Evolutionary conservation across 495 filamentous ascomycete species (phyloP).

Genomic region (Talaromyces wortmannii): DNA sequence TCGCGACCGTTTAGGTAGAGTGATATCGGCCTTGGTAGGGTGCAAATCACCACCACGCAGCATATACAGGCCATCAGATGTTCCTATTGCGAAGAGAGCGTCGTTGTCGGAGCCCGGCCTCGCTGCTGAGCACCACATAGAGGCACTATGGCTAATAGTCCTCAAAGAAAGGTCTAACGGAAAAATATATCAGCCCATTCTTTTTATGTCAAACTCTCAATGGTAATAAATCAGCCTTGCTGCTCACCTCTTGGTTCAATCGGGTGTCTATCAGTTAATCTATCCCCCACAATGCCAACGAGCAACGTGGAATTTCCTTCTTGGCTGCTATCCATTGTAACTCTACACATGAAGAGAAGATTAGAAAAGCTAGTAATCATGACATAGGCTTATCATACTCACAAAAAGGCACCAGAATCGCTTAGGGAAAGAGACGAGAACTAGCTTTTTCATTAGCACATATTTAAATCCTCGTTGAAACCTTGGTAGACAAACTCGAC

Average conservation of each 20-base stretch:
- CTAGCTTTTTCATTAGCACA: conserved; percentile 9
- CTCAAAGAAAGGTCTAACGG: background rate
- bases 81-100: conserved; percentile 31
- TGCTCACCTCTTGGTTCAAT: background rate
- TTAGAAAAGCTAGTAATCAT: background rate
- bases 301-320: background rate
- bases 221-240: too few relatives aligned
- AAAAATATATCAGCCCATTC: background rate
- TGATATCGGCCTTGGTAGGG: conserved; percentile 10
- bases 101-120: conserved; percentile 17
- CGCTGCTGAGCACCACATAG: conserved; percentile 31
- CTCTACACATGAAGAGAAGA: conserved; percentile 1
- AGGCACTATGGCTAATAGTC: background rate
- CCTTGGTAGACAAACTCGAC: background rate
- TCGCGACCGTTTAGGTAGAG: background rate
- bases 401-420: conserved; percentile 32
- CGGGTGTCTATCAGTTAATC: too few relatives aligned
- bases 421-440: conserved; percentile 33
- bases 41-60: conserved; percentile 8
- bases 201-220: background rate
- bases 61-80: conserved; percentile 33
- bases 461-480: background rate
- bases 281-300: background rate
- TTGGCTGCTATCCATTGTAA: conserved; percentile 24
- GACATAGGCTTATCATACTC: conserved; percentile 7